Conservation (phyloP, 225 moss, liverwort and hornwort species). For the Polytrichum formosum region DNA sequence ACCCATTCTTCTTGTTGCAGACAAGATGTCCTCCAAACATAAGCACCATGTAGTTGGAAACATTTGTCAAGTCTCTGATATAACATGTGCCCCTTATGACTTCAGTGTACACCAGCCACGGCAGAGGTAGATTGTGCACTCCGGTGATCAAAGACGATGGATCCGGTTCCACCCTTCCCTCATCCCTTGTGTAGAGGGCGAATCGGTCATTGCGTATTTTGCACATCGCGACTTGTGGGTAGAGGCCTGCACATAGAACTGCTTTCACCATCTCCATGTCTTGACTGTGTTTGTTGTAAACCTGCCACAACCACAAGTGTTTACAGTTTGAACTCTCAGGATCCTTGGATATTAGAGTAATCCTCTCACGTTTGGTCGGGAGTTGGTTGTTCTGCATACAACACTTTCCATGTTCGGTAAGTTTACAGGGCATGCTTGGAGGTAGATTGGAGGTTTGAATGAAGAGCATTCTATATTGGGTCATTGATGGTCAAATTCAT, state of each 20-base stretch:
- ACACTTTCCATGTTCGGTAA: too few species aligned
- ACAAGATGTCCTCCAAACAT: conserved; percentile 66
- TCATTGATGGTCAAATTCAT: too few species aligned
- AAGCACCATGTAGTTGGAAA: conserved; percentile 69
- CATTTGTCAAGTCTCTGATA: conserved; percentile 57
- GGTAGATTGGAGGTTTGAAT: too few species aligned
- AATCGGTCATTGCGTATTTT: conserved; percentile 51
- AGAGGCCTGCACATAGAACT: conserved; percentile 69
- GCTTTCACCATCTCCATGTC: conserved; percentile 76
- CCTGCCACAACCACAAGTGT: conserved; percentile 17
- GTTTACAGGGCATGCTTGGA: too few species aligned
- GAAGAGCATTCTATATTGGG: too few species aligned
- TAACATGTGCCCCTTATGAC: conserved; percentile 54
- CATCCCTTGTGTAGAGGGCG: conserved; percentile 58
- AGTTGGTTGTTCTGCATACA: too few species aligned
- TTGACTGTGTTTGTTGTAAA: conserved; percentile 55
- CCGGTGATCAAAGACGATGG: conserved; percentile 61
- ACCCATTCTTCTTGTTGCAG: conserved; percentile 30
- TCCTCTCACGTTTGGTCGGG: too few species aligned
- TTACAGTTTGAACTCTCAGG: conserved; percentile 44
- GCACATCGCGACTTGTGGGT: conserved; percentile 70
- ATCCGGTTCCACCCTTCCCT: conserved; percentile 72
- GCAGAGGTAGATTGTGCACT: conserved; percentile 40
- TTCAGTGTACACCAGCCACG: conserved; percentile 69
- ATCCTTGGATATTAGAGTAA: conserved; percentile 1